Evolutionary conservation across 2,329 filamentous ascomycete genomes (phyloP).

Genomic region (Pestalotiopsis sp.): DNA sequence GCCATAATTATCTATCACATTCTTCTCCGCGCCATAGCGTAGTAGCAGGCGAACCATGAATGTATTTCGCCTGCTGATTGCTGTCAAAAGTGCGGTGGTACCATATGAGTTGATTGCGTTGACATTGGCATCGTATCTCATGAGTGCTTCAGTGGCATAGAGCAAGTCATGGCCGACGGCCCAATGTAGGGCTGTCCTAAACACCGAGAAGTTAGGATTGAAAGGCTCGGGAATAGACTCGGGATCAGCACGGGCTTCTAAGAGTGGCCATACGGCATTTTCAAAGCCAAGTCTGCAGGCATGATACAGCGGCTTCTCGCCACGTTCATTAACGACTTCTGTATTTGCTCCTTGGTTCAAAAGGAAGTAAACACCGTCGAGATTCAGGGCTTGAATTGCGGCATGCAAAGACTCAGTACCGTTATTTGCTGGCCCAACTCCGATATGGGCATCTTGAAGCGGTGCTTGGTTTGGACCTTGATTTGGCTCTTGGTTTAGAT

Average conservation of each 20-base stretch:
- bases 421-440: not conserved
- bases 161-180: not conserved
- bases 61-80: not conserved
- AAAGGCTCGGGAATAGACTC: not conserved
- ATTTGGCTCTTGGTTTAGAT: not conserved
- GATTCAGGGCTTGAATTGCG: not conserved
- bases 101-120: not conserved
- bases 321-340: not conserved
- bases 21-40: not conserved
- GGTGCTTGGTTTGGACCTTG: not conserved
- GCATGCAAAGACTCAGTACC: not conserved
- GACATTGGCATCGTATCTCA: not conserved
- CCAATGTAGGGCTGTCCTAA: not conserved
- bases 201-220: fast-evolving
- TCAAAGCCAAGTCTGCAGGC: not conserved
- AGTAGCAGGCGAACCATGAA: not conserved
- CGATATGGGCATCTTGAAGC: not conserved
- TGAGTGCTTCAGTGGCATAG: not conserved
- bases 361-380: not conserved
- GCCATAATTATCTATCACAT: fast-evolving
- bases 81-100: not conserved
- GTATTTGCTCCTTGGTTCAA: not conserved
- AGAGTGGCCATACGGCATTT: not conserved
- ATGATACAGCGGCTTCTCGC: not conserved
- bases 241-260: not conserved